Percentiles rank a stretch among this genome's conserved stretches.
phyloP scores from a whole-genome alignment of 257 asterid species.

The Nicotiana noctiflora region DNA sequence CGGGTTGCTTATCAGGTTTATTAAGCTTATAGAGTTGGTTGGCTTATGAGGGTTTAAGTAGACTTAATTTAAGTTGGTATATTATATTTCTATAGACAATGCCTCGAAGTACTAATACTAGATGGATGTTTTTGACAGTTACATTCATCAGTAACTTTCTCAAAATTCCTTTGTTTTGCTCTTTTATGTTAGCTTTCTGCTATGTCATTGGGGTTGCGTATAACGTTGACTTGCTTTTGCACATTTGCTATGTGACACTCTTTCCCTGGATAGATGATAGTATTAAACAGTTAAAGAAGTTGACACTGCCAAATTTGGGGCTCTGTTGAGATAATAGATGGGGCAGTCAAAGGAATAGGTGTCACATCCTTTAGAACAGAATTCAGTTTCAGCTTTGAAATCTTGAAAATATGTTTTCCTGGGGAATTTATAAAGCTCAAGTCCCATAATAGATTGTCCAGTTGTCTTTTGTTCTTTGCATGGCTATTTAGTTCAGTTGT shows the following conservation, averaged over 20 bases:
- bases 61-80: conserved; percentile 29
- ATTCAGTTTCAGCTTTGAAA: not conserved
- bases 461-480: not conserved
- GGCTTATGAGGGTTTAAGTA: conserved; percentile 36
- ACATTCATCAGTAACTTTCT: not conserved
- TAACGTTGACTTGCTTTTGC: not conserved
- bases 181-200: not conserved
- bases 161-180: not conserved
- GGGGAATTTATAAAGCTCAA: not conserved
- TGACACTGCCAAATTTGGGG: not conserved
- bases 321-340: not conserved
- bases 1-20: conserved; percentile 21
- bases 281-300: not conserved
- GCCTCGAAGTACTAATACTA: conserved; percentile 21
- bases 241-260: too few species aligned
- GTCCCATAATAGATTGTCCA: not conserved
- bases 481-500: not conserved
- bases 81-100: conserved; percentile 23
- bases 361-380: not conserved
- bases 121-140: not conserved
- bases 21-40: conserved; percentile 48
- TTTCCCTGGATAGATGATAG: not conserved
- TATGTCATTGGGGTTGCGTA: not conserved
- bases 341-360: not conserved
- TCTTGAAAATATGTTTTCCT: not conserved